A percentile compares a stretch with the other conserved stretches of the same genome.
These are phyloP conservation scores for Saturnispora galanensis DNA, from an alignment of 805 yeast species.

Conservation along the genomic window DNA sequence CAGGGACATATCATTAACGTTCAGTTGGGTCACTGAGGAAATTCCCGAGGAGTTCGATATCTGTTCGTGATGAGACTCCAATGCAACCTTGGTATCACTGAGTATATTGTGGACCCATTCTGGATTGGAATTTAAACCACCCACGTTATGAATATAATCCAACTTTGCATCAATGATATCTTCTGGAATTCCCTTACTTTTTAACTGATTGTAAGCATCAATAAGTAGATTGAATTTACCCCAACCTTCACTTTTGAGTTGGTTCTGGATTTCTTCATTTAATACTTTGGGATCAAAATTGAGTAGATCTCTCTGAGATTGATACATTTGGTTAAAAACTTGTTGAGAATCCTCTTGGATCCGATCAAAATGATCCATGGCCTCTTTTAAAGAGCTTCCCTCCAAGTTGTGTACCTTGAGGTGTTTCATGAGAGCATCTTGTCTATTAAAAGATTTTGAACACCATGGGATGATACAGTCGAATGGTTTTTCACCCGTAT, in stretches of 20 bases:
- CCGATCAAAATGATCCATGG: constrained; percentile 13
- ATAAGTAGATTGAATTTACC: constrained; percentile 10
- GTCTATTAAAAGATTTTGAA: constrained; percentile 44
- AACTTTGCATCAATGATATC: constrained; percentile 5
- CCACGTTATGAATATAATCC: constrained; percentile 11
- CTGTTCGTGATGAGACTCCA: constrained; percentile 7
- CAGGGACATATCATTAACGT: constrained; percentile 12
- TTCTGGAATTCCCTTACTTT: constrained; percentile 1
- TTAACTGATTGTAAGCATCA: constrained; percentile 9
- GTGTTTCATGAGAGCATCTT: constrained; percentile 58
- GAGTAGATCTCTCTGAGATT: constrained; percentile 3
- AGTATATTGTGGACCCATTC: no score
- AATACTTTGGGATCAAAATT: constrained; percentile 4
- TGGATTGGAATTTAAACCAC: constrained; percentile 14
- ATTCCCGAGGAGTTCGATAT: constrained; percentile 4
- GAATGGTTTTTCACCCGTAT: constrained; percentile 59
- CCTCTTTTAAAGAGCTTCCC: constrained; percentile 17
- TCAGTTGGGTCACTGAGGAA: constrained; percentile 7
- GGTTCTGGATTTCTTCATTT: constrained; percentile 2
- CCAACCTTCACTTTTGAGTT: constrained; percentile 4
- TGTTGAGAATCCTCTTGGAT: neutral
- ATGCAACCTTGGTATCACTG: constrained; percentile 4
- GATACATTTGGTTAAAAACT: constrained; percentile 7
- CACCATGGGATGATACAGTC: constrained; percentile 62
- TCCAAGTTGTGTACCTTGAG: constrained; percentile 49